These are phyloP conservation scores for Naganishia kalamii DNA, from an alignment of 768 basidiomycete species.

Conservation along the genomic window DNA sequence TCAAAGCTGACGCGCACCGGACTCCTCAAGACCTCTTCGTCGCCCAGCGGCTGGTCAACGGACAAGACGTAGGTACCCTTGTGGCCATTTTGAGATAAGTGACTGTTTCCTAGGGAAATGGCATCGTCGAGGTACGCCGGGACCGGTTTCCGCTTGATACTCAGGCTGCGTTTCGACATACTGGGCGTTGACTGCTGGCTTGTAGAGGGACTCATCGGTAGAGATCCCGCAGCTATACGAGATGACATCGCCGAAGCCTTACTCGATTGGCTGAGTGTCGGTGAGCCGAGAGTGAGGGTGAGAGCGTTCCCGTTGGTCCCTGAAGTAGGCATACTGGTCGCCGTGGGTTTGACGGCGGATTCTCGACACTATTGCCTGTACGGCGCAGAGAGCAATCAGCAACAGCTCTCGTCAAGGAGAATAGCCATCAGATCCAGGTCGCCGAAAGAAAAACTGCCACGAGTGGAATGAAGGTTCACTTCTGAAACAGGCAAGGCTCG, in stretches of 20 bases:
- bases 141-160: slow-evolving; percentile 1
- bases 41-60: background rate
- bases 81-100: background rate
- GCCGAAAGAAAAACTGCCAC: background rate
- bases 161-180: background rate
- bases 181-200: background rate
- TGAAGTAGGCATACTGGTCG: too few relatives aligned
- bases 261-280: background rate
- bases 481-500: background rate
- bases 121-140: background rate
- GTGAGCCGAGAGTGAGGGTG: too few relatives aligned
- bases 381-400: too few relatives aligned
- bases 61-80: background rate
- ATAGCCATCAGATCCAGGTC: too few relatives aligned
- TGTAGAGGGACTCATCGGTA: background rate
- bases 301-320: too few relatives aligned
- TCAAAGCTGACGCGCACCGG: slow-evolving; percentile 2
- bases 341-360: too few relatives aligned
- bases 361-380: too few relatives aligned
- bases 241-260: background rate
- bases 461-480: background rate
- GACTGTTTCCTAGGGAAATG: background rate
- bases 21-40: slow-evolving; percentile 3
- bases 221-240: background rate
- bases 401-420: too few relatives aligned